These are phyloP conservation scores for Zymoseptoria pseudotritici DNA, from an alignment of 2,329 filamentous ascomycete genomes.

Conservation along the genomic window DNA sequence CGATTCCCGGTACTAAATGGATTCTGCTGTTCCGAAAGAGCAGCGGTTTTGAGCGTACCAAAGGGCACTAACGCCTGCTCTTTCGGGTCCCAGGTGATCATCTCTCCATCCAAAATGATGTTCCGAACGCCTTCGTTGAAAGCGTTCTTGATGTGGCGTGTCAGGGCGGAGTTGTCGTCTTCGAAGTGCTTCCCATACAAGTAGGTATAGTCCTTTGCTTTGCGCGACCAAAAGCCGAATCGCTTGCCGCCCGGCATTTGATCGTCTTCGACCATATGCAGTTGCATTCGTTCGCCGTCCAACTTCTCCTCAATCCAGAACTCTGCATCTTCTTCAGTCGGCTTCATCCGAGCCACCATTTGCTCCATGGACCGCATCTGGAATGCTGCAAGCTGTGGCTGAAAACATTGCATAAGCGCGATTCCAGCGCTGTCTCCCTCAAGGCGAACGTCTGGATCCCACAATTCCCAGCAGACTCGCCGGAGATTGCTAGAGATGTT, in stretches of 20 bases:
- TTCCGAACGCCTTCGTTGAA: conserved; percentile 74
- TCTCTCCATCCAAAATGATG: conserved; percentile 91
- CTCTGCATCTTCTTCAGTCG: conserved; percentile 60
- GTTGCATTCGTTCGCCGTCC: conserved; percentile 92
- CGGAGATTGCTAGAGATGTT: conserved; percentile 85
- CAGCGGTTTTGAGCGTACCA: conserved; percentile 87
- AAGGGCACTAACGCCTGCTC: conserved; percentile 81
- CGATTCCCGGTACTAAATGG: conserved; percentile 59
- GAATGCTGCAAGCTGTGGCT: conserved; percentile 89
- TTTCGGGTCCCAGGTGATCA: conserved; percentile 95
- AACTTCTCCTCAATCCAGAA: conserved; percentile 99
- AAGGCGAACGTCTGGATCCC: conserved; percentile 63
- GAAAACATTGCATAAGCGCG: conserved; percentile 86
- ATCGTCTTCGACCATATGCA: conserved; percentile 77
- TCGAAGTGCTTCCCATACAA: conserved; percentile 74
- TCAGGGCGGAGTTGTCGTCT: conserved; percentile 69
- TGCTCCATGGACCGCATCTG: conserved; percentile 75
- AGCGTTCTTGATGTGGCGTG: conserved; percentile 67
- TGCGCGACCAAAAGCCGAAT: conserved; percentile 90
- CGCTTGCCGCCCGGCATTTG: conserved; percentile 58
- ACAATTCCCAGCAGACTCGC: conserved; percentile 89
- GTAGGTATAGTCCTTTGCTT: conserved; percentile 93
- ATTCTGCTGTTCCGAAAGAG: conserved; percentile 69
- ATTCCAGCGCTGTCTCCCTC: conserved; percentile 69
- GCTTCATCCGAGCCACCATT: conserved; percentile 63